Evolutionary conservation across 2,329 filamentous ascomycete species (phyloP).

Genomic region (Neonectria neomacrospora): DNA sequence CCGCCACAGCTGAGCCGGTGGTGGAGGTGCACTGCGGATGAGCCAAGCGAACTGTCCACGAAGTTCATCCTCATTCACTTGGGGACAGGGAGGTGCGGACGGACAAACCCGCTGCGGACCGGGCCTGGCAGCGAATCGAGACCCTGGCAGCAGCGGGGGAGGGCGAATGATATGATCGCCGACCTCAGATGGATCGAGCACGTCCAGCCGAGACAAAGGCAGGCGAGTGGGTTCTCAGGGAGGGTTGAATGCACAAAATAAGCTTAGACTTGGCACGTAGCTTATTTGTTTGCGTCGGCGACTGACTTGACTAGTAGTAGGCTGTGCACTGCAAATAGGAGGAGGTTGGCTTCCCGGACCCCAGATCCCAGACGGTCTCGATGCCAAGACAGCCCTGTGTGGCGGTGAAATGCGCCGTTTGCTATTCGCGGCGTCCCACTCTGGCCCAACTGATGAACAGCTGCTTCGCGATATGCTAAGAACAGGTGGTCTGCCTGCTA

Average conservation of each 20-base stretch:
- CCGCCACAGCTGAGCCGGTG: too few relatives aligned
- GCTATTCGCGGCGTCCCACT: background rate
- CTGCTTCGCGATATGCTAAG: background rate
- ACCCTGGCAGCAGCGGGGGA: background rate
- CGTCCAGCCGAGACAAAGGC: background rate
- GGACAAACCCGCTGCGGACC: too few relatives aligned
- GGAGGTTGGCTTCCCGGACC: background rate
- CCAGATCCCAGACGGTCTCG: background rate
- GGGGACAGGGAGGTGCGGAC: too few relatives aligned
- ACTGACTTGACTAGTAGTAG: background rate
- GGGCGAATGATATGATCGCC: slow-evolving; percentile 1
- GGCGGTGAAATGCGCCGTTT: slow-evolving; percentile 1
- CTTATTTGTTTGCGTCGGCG: too few relatives aligned
- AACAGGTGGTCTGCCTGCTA: too few relatives aligned
- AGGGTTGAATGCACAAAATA: too few relatives aligned
- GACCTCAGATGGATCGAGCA: background rate
- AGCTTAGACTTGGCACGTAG: too few relatives aligned
- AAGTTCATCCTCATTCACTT: too few relatives aligned
- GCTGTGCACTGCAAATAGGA: background rate
- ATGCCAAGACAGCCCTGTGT: slow-evolving; percentile 5
- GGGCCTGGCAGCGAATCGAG: too few relatives aligned
- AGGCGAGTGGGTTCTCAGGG: too few relatives aligned
- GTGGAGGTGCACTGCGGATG: too few relatives aligned
- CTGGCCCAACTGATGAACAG: background rate
- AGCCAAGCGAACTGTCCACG: too few relatives aligned